These are phyloP conservation scores for Colletotrichum destructivum DNA, from an alignment of 2,329 filamentous ascomycete species.

Conservation along the genomic window DNA sequence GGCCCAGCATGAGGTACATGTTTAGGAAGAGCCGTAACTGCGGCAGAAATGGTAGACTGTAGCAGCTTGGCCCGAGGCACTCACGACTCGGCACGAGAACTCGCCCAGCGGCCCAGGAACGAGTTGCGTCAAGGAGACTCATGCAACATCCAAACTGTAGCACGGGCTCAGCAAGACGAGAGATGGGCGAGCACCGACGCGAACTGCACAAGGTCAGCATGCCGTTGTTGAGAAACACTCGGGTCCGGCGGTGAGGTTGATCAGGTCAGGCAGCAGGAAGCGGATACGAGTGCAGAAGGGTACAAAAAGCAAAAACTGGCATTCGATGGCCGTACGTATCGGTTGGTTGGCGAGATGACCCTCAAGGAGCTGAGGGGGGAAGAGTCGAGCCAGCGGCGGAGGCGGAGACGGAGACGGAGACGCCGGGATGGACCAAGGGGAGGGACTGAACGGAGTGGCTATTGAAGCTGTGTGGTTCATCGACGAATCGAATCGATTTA, in stretches of 20 bases:
- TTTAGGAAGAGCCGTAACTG: neutral
- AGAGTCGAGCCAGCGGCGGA: neutral
- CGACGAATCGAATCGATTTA: conserved; percentile 3
- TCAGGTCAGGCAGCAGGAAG: conserved; percentile 6
- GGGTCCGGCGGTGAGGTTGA: conserved; percentile 29
- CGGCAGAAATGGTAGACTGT: neutral
- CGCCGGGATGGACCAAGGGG: conserved; percentile 5
- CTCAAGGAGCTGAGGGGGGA: conserved; percentile 3
- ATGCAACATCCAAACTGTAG: neutral
- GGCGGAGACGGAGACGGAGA: neutral
- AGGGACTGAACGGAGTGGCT: too few species aligned
- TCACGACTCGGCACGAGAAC: conserved; percentile 6
- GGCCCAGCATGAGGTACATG: conserved; percentile 6
- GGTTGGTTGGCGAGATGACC: conserved; percentile 4
- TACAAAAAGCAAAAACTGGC: conserved; percentile 15
- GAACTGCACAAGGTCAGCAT: neutral
- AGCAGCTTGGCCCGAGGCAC: neutral
- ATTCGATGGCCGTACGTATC: neutral
- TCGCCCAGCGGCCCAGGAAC: neutral
- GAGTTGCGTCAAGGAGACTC: neutral
- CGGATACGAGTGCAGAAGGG: conserved; percentile 21
- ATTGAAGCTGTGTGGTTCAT: conserved; percentile 18
- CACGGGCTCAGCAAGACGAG: neutral
- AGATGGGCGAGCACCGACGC: conserved; percentile 4
- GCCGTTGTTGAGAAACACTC: conserved; percentile 1